Evolutionary conservation across 441 rosid genomes (phyloP), one percentile per base, ranked within the genome.

Genomic region (Populus hybrid): DNA sequence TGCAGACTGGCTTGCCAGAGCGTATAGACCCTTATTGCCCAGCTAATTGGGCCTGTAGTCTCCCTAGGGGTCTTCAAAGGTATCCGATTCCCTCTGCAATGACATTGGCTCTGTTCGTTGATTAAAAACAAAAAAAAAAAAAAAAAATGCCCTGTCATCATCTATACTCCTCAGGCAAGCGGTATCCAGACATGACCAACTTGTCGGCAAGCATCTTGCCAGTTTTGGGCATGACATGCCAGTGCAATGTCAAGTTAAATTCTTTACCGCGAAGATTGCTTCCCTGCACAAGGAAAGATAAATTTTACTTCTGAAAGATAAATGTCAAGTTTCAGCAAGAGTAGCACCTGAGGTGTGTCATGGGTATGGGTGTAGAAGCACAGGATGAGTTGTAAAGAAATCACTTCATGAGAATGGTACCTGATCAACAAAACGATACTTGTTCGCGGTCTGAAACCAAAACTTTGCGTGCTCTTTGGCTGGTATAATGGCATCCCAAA

Each of bases 141-240:
- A 50, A 76, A 59, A 68, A 57, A 57, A 64, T 21, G 20, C 10
- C 40, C 68, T 71, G 61, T 36, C 75, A 82, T 89, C 81, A 91
- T 88, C 90, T 90, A 76, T 96, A 96, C 63, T 90, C 92, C 79
- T 93, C 86, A 20, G 98, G 99, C 77, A 96, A 83, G 59, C 80
- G 90, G 85, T 90, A 94, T 67, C 99, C 99, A 28, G 98, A 70
- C 90, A 90, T 82, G 76, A 93, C 93, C 35, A 95, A 67, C 80
- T 95, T 95, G 85, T 92, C 86, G 0, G 94, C 89, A 79, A 91
- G 89, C 99, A 93, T 96, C 90, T 91, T 96, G 75, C 99, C 98
- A 0, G 98, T 90, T 89, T 96, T 96, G 23, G 99, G 98, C 99
- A 96, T 96, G 69, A 96, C 98, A 77, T 93, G 98, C 99, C 99